Conservation (phyloP, 345 rosid genomes). For the Ceriops tagal region DNA sequence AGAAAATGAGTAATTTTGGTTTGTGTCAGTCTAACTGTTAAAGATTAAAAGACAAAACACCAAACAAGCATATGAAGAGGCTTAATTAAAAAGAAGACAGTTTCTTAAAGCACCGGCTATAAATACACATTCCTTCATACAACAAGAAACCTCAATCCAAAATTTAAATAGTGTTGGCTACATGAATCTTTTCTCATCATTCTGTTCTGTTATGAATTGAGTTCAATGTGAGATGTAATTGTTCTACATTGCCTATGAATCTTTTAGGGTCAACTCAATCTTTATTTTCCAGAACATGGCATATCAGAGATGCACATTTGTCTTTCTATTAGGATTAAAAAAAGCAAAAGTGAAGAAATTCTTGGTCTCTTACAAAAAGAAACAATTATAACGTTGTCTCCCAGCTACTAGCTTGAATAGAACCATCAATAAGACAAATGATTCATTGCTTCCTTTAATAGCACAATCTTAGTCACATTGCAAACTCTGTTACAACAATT, state of each 20-base stretch:
- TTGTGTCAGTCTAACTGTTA: neutral
- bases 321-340: neutral
- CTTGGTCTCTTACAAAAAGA: neutral
- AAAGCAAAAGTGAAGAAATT: neutral
- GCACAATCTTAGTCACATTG: neutral
- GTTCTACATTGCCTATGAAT: neutral
- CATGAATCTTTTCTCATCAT: too few species aligned
- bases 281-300: neutral
- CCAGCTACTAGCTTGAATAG: too few species aligned
- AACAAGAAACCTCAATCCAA: neutral
- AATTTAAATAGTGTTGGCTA: too few species aligned
- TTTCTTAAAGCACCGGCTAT: neutral
- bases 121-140: neutral
- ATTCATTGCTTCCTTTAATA: neutral
- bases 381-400: too few species aligned
- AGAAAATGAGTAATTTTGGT: neutral
- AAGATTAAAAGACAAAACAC: neutral
- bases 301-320: constrained; percentile 3
- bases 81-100: neutral
- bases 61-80: neutral
- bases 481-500: too few species aligned
- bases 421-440: neutral
- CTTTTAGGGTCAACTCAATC: neutral
- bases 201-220: too few species aligned
- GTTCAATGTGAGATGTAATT: too few species aligned